phyloP scores from a whole-genome alignment of 2,329 filamentous ascomycete species.

The Colletotrichum cuscutae region DNA sequence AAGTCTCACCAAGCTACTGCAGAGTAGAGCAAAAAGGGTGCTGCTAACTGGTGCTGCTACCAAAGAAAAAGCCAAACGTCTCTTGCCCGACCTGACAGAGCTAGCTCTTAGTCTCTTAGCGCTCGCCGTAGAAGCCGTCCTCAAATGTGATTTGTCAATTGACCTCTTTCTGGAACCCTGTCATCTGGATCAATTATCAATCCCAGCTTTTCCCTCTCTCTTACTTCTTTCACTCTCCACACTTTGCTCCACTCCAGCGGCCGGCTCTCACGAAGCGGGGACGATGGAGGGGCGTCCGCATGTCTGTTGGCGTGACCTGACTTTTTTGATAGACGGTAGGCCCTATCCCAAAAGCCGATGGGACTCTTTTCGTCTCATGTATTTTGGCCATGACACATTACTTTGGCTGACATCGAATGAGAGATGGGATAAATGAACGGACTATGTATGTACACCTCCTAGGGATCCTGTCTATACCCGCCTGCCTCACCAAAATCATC shows the following conservation, averaged over 20 bases:
- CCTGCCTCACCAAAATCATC: neutral
- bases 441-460: neutral
- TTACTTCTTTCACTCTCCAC: constrained; percentile 8
- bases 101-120: constrained; percentile 2
- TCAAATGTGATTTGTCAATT: constrained; percentile 28
- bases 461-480: neutral
- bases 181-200: constrained; percentile 3
- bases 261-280: neutral
- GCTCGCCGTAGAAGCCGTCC: constrained; percentile 13
- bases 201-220: neutral
- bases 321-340: neutral
- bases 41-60: neutral
- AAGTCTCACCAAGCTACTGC: constrained; percentile 2
- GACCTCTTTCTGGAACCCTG: constrained; percentile 27
- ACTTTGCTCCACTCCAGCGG: neutral
- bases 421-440: neutral
- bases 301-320: constrained; percentile 4
- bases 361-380: neutral
- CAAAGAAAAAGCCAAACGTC: constrained; percentile 2
- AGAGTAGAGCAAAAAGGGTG: neutral
- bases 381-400: neutral
- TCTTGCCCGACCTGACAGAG: neutral
- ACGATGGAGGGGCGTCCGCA: neutral
- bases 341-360: neutral
- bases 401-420: neutral